Base-by-base conservation (phyloP, 352 stramenopile species). In the Phytophthora pluvialis region DNA sequence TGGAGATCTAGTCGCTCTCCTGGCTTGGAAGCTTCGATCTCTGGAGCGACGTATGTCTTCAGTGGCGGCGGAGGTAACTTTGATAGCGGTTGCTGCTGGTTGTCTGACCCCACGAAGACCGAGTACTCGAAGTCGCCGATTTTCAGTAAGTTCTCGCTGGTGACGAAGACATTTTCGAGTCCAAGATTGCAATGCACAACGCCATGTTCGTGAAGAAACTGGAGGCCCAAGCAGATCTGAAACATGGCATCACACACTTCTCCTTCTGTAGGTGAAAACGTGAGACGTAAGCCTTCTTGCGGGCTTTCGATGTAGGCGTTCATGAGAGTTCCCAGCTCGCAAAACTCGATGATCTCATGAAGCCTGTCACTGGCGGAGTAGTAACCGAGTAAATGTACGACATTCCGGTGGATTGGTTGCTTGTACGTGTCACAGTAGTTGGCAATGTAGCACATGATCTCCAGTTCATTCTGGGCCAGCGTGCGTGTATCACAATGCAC, bases 181-280 rank as follows among this genome's bases (percentile, higher is more conserved):
- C 82, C 77, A 33, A 93, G 53, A 47, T 93, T 86, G 16, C 85
- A 63, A 47, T 93, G 85, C 3, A 73, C 85, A 33, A 91, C 50
- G 33, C 83, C 83, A 33, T 89, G 75, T 18, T 57, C 42, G 45
- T 93, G 85, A 21, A 93, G 53, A 60, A 78, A 90, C 1, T 70
- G 67, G 0, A 91, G 64, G 0, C 73, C 81, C 0, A 85, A 90
- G 55, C 95, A 87, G 75, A 98, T 98, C 67, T 98, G 90, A 31
- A 72, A 75, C 71, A 93, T 84, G 15, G 65, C 64, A 35, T 84
- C 69, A 9, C 76, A 78, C n/a, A 86, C 67, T 42, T 90, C 77
- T 7, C 46, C 46, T 63, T 87, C 80, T 0, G 63, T 71, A 5
- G 75, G 75, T 0, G 67, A 49, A 7, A 71, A 72, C 8, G 68